phyloP scores from a whole-genome alignment of 1,139 yeast genomes.

The Spathaspora sp. region DNA sequence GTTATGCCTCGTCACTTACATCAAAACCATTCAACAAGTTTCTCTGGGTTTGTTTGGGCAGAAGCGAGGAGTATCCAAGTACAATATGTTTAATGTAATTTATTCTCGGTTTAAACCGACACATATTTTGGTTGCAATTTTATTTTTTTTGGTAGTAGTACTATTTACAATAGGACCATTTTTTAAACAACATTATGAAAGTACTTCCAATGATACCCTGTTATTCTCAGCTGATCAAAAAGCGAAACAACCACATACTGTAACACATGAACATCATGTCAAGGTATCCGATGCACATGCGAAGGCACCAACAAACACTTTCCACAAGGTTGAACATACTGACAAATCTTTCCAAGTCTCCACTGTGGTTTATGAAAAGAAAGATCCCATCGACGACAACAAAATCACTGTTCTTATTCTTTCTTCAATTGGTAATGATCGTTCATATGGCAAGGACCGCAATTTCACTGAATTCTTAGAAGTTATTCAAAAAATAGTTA shows the following conservation, averaged over 20 bases:
- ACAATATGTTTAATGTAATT: not conserved
- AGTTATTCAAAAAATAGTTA: slow-evolving; percentile 20
- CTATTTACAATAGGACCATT: not conserved
- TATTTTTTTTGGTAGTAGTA: not conserved
- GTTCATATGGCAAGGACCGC: slow-evolving; percentile 30
- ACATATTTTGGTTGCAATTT: not conserved
- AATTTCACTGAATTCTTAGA: slow-evolving; percentile 23
- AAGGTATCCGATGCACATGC: not conserved
- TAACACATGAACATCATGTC: not conserved
- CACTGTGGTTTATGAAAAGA: not conserved
- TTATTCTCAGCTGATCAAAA: not conserved
- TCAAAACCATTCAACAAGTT: too few species aligned
- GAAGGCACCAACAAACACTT: not conserved
- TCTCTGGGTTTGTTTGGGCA: too few species aligned
- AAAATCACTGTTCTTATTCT: slow-evolving; percentile 23
- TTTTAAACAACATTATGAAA: not conserved
- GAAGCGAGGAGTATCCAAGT: too few species aligned
- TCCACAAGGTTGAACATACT: not conserved
- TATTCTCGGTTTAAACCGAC: not conserved
- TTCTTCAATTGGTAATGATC: slow-evolving; percentile 23
- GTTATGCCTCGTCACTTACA: too few species aligned
- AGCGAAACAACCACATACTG: not conserved
- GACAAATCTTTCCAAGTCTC: not conserved
- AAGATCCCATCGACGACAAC: slow-evolving; percentile 6
- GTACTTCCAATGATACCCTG: not conserved